These are phyloP conservation scores for Chaetomium olivaceum DNA, from an alignment of 2,329 filamentous ascomycete genomes.

Conservation along the genomic window DNA sequence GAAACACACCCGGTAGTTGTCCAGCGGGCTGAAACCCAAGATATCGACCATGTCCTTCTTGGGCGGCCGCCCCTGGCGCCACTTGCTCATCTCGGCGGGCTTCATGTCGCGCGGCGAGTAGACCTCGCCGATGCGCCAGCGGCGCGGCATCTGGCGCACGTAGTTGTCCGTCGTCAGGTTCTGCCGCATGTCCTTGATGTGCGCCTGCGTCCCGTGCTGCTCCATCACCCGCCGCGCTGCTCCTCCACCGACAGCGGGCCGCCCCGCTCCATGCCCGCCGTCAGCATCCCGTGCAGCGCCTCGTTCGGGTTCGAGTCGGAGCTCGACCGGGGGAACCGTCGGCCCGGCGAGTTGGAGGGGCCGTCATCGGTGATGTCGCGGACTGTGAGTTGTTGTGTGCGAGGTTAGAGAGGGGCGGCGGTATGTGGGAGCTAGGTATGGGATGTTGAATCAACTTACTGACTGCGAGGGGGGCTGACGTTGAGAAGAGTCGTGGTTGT, in stretches of 20 bases:
- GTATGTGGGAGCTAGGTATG: neutral
- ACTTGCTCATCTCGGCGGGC: conserved; percentile 77
- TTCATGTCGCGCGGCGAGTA: conserved; percentile 89
- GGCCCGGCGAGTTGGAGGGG: neutral
- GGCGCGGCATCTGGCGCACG: conserved; percentile 65
- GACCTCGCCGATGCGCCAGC: conserved; percentile 77
- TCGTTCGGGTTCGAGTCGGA: conserved; percentile 12
- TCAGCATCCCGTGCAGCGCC: conserved; percentile 7
- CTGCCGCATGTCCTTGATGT: conserved; percentile 16
- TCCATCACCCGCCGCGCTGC: conserved; percentile 14
- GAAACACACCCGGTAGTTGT: conserved; percentile 75
- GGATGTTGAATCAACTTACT: conserved; percentile 7
- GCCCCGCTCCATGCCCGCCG: conserved; percentile 13
- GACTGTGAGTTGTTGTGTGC: neutral
- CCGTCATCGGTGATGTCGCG: neutral
- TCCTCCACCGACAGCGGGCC: conserved; percentile 11
- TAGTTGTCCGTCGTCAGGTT: conserved; percentile 47
- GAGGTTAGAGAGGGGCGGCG: neutral
- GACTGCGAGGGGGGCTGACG: conserved; percentile 19
- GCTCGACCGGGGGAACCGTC: neutral
- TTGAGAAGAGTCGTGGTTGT: conserved; percentile 23
- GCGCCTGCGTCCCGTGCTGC: conserved; percentile 3
- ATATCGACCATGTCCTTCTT: conserved; percentile 75
- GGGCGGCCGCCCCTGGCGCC: conserved; percentile 59
- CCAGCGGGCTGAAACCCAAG: conserved; percentile 74